Evolutionary conservation across 2,329 filamentous ascomycete genomes (phyloP), one percentile per base, ranked within the genome.

Genomic region (Microsporum canis): DNA sequence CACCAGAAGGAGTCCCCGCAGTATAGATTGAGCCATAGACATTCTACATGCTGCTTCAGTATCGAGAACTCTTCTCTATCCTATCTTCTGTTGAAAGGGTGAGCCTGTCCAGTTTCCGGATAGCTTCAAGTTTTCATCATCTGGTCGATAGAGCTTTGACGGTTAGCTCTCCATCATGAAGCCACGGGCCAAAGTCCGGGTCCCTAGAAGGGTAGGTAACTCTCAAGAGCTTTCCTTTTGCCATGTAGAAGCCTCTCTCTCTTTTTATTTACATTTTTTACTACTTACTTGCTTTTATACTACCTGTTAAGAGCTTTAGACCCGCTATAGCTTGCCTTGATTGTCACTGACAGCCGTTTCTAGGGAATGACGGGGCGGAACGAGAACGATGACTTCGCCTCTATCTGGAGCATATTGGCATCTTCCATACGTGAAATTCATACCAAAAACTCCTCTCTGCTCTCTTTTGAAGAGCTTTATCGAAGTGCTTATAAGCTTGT

Each of bases 381-480:
- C 63, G 84, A 87, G 65, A 79, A 81, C 7, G 80, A 88, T 67
- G 89, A 95, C 66, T 96, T 96, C 71, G 88, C 96, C n/a, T 79
- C 83, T 2, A 88, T 86, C 67, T 99, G 94, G 94, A 79, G 80
- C 12, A 84, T 85, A 51, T 83, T 99, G 5, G 80, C 85, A 53
- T 82, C 85, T 56, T 91, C 92, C 3, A 83, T 99, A 59, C 80
- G 79, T 61, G 89, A 96, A 70, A 97, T 99, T 58, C 91, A 97
- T 76, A 88, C 85, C 62, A 91, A 95, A 72, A 94, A 95, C 72
- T 91, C 91, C 63, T 95, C 91, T 7, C 81, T 82, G 14, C 83
- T 99, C 1, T 96, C 91, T 0, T 99, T 96, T 77, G 94, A 99
- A 73, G 88, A 95, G 69, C 83, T 99, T 0, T 99, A 99, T 76